Evolutionary conservation across 306 rosid species (phyloP).

Genomic region (Lathyrus sativus): DNA sequence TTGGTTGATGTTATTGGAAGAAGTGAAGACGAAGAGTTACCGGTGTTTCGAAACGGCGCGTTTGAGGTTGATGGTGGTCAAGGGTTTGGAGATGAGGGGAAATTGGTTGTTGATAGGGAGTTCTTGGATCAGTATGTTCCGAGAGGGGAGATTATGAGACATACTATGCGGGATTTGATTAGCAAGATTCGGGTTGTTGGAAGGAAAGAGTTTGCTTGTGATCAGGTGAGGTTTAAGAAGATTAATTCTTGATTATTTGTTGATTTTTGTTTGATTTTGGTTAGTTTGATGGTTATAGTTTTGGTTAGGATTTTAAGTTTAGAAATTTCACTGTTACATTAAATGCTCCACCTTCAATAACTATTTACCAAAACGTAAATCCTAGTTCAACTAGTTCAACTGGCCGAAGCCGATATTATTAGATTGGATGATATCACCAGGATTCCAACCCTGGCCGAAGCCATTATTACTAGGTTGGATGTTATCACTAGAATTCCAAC

Average conservation of each 20-base stretch:
- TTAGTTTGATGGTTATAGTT: slow-evolving; percentile 7
- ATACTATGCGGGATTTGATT: slow-evolving; percentile 76
- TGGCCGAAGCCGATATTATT: no score
- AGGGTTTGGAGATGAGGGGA: slow-evolving; percentile 13
- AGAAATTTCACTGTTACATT: no score
- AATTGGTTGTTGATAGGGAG: slow-evolving; percentile 40
- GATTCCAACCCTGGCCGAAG: no score
- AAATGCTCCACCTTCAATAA: no score
- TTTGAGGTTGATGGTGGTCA: slow-evolving; percentile 75
- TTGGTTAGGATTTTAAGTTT: background rate
- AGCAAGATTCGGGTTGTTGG: slow-evolving; percentile 56
- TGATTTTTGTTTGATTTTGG: slow-evolving; percentile 8
- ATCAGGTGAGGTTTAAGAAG: slow-evolving; percentile 51
- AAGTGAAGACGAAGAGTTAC: slow-evolving; percentile 73
- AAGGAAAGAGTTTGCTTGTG: slow-evolving; percentile 57
- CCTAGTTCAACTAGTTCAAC: no score
- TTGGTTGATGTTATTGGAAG: slow-evolving; percentile 73
- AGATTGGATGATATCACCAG: no score
- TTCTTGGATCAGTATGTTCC: slow-evolving; percentile 61
- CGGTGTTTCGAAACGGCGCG: slow-evolving; percentile 62
- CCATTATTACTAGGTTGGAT: no score
- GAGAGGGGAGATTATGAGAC: slow-evolving; percentile 51
- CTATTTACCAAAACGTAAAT: no score
- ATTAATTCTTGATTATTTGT: background rate
- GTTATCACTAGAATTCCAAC: no score